Base-by-base conservation (phyloP, 345 rosid species). In the Ricinus communis region DNA sequence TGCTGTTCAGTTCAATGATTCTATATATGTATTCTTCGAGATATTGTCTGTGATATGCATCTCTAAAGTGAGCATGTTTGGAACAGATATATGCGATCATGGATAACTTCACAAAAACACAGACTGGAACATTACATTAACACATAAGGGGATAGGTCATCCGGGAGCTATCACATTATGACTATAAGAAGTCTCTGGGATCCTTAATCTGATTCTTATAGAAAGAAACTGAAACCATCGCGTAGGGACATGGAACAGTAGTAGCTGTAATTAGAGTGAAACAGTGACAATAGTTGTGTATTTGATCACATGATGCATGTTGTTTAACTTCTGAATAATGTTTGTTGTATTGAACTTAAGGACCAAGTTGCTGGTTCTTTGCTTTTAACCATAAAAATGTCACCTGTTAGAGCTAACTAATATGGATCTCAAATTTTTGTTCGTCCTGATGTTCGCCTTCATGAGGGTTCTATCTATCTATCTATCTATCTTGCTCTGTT, bases 231-330 rank as follows among this genome's bases (percentile, higher is more conserved):
- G n/a, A 45, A 10, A 24, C 24, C 9, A 0, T 13, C 11, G n/a
- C 31, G 2, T 25, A 51, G 43, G 47, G 3, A 43, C 24, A 28
- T 12, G 1, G 11, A 22, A 24, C 22, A n/a, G 18, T 50, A 22
- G 24, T 45, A 16, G n/a, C n/a, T n/a, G n/a, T 66, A 14, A 50
- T 50, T 41, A 14, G 51, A 62, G 49, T 62, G 52, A 62, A 62
- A 49, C 22, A 30, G 40, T 14, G 40, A 49, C 43, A 31, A 65
- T 5, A 16, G 5, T 47, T 65, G 2, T 18, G 43, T 51, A 46
- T 50, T 30, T 30, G 16, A 65, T 50, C 8, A 8, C 25, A 3
- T 15, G 43, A 21, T 49, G 38, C 38, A 10, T 15, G 41, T 16
- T 15, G 53, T 36, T 33, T 13, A 40, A 52, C 31, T 5, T 33